Base-by-base conservation (phyloP, 768 basidiomycete species). In the Kwoniella sp. region DNA sequence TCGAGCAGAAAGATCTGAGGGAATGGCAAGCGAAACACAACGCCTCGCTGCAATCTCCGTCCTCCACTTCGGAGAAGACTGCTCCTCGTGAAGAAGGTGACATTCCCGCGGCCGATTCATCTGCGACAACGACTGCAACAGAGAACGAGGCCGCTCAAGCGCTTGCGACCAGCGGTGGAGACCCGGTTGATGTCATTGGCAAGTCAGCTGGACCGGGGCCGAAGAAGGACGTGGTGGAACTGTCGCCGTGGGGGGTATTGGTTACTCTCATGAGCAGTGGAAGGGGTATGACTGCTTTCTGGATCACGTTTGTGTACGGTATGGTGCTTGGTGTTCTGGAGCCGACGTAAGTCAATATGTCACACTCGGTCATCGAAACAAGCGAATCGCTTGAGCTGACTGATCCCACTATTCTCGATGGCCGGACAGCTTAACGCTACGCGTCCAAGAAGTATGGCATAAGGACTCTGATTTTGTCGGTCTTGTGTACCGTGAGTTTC, bases 291-390 rank as follows among this genome's bases (percentile, higher is more conserved):
- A 70, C 65, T 2, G 70, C 58, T 8, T 64, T 73, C 48, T 40
- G 48, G 21, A 40, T 70, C 8, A 64, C 68, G 2, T 69, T 72
- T 33, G 48, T 68, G 4, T 72, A 70, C 48, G 70, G 69, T 9
- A 27, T 64, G 40, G 49, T 67, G 21, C 40, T 74, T 12, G 73
- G 70, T 44, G 54, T 64, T 9, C 55, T 68, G 17, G 73, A 74
- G 40, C 70, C 73, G 10, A 70, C 73, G 71, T 73, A 30, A 64
- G 72, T 60, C n/a, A n/a, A n/a, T n/a, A n/a, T n/a, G n/a, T n/a
- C n/a, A n/a, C n/a, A n/a, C n/a, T n/a, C n/a, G n/a, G n/a, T n/a
- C n/a, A n/a, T n/a, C n/a, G n/a, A n/a, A n/a, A n/a, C n/a, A n/a
- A n/a, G n/a, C n/a, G n/a, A n/a, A n/a, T n/a, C n/a, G n/a, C n/a